Evolutionary conservation across 139 green algal species (phyloP), one percentile per base, ranked within the genome.

Genomic region (Prasinococcaceae sp.): DNA sequence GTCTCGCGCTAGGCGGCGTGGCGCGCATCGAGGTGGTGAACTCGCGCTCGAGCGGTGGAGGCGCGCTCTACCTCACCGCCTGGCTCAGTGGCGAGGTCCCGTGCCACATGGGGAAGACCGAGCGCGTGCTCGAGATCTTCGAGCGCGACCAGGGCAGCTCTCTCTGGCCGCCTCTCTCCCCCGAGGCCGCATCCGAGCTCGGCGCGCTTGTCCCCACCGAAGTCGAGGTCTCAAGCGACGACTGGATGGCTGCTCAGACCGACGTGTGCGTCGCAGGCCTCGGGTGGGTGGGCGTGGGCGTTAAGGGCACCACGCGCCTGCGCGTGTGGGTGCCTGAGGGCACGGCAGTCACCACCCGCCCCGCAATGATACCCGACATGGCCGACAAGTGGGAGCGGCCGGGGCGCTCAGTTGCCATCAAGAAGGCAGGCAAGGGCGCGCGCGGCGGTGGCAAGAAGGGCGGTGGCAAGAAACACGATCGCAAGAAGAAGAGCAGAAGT

Each of bases 1-100:
- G 36, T 42, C 17, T 42, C 17, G 36, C 36, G 36, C 36, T 97
- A 6, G 90, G 84, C 6, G 90, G 79, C 3, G 30, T 94, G n/a
- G 82, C 73, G 0, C 70, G 90, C 12, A n/a, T 98, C 20, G 90
- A 98, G 58, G 61, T 97, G 9, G 8, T 86, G n/a, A 49, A 59
- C 6, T n/a, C n/a, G n/a, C n/a, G n/a, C n/a, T 35, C 37, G 17
- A 47, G 46, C 17, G 55, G 54, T 2, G 36, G 46, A 3, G 28
- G 47, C 35, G 93, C 86, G 1, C 48, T 96, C 8, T 98, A 98
- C 68, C 59, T 98, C 16, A 95, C 90, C 0, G 50, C 88, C 1
- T 97, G 81, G 78, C 71, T 61, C 6, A 83, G 65, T 4, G 73
- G 84, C 53, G 60, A 81, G 10, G 49, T 96, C 4, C 32, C 56